A percentile compares a stretch with the other conserved stretches of the same genome.
Evolutionary conservation across 2,329 filamentous ascomycete species (phyloP).

Genomic region (Gnomoniopsis sp.): DNA sequence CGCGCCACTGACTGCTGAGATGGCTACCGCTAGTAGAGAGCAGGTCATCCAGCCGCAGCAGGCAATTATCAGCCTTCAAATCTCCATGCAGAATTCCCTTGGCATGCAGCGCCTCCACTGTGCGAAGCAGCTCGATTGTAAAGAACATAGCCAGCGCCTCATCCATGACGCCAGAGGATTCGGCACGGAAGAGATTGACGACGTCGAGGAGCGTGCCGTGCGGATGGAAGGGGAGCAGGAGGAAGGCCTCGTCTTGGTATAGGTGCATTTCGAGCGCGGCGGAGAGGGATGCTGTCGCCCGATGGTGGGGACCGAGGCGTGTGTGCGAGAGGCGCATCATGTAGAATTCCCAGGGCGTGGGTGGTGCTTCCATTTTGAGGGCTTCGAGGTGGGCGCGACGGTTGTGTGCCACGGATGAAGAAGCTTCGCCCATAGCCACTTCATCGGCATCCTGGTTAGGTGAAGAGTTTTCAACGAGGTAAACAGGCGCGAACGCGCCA

Average conservation of each 20-base stretch:
- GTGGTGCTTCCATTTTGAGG: conserved; percentile 90
- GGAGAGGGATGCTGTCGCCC: conserved; percentile 74
- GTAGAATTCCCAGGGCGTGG: conserved; percentile 92
- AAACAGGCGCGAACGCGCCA: conserved; percentile 93
- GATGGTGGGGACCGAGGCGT: conserved; percentile 67
- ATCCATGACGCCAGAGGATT: conserved; percentile 75
- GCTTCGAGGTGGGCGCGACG: conserved; percentile 68
- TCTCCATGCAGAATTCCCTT: conserved; percentile 85
- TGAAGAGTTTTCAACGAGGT: conserved; percentile 75
- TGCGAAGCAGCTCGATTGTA: conserved; percentile 83
- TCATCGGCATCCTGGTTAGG: conserved; percentile 46
- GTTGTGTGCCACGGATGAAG: conserved; percentile 49
- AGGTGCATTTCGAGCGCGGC: conserved; percentile 87
- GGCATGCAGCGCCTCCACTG: conserved; percentile 79
- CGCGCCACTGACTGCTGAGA: conserved; percentile 64
- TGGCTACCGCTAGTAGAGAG: conserved; percentile 31
- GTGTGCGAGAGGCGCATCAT: conserved; percentile 82
- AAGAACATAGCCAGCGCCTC: conserved; percentile 95
- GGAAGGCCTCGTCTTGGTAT: conserved; percentile 84
- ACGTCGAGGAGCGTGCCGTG: conserved; percentile 94
- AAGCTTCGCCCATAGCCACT: conserved; percentile 58
- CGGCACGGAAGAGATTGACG: conserved; percentile 78
- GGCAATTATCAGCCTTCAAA: conserved; percentile 91
- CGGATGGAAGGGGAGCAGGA: conserved; percentile 81
- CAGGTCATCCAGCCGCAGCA: conserved; percentile 70